phyloP scores from a whole-genome alignment of 257 asterid species.

The Solanum chiquidenum region DNA sequence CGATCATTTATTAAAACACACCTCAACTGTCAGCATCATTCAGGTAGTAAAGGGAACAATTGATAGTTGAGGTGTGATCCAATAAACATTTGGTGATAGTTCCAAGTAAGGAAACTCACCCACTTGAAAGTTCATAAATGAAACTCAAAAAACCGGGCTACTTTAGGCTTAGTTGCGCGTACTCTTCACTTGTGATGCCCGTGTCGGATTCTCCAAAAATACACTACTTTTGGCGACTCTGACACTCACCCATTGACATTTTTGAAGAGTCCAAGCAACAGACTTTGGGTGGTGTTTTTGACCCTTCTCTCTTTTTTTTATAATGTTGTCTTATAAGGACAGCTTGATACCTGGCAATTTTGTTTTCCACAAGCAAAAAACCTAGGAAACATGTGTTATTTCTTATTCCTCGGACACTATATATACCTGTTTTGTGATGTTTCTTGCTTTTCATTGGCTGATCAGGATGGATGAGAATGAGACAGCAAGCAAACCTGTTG shows the following conservation, averaged over 20 bases:
- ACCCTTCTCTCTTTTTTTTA: neutral
- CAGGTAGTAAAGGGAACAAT: neutral
- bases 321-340: neutral
- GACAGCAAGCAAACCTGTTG: slow-evolving; percentile 6
- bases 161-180: neutral
- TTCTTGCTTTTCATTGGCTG: neutral
- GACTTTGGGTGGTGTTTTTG: neutral
- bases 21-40: neutral
- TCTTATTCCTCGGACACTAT: neutral
- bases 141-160: neutral
- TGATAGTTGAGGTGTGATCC: neutral
- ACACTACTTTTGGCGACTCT: neutral
- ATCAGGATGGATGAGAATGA: slow-evolving; percentile 12
- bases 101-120: neutral
- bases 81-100: neutral
- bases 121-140: neutral
- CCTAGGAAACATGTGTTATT: neutral
- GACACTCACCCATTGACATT: neutral
- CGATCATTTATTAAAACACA: neutral
- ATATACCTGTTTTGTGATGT: neutral
- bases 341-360: neutral
- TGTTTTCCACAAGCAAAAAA: neutral
- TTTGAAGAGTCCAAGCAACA: neutral
- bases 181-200: neutral
- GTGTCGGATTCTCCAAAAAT: neutral